Conservation (phyloP, 192 early-diverging fungal genomes). For the Coemansia sp. region DNA sequence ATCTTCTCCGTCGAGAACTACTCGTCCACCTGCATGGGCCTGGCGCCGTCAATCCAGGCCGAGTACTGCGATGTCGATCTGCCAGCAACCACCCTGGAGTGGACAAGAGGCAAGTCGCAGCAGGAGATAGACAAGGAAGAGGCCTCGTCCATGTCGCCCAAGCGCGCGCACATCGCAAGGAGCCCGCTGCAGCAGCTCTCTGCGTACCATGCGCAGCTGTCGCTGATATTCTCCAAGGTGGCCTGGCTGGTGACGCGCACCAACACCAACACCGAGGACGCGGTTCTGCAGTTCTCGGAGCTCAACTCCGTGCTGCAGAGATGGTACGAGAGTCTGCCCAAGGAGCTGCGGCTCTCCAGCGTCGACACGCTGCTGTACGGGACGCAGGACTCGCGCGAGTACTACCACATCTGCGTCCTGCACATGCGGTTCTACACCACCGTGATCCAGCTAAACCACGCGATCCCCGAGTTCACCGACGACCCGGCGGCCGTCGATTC, state of each 20-base stretch:
- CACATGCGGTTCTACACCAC: slow-evolving; percentile 52
- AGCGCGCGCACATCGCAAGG: slow-evolving; percentile 26
- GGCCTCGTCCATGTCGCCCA: slow-evolving; percentile 12
- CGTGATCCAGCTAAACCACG: slow-evolving; percentile 55
- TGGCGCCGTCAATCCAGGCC: slow-evolving; percentile 55
- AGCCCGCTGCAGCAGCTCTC: slow-evolving; percentile 42
- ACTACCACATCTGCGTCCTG: slow-evolving; percentile 46
- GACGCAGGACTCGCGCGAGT: slow-evolving; percentile 31
- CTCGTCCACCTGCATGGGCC: slow-evolving; percentile 48
- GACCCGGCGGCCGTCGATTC: slow-evolving; percentile 45
- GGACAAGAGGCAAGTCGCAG: slow-evolving; percentile 28
- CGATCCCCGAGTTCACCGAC: slow-evolving; percentile 53
- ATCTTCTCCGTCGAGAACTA: slow-evolving; percentile 55
- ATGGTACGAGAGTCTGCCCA: slow-evolving; percentile 56
- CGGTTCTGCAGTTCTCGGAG: slow-evolving; percentile 45
- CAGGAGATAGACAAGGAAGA: not conserved
- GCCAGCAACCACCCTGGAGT: slow-evolving; percentile 45
- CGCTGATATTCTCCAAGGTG: slow-evolving; percentile 55
- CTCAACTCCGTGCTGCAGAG: slow-evolving; percentile 53
- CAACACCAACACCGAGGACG: slow-evolving; percentile 30
- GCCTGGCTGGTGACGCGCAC: slow-evolving; percentile 55
- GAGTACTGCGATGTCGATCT: slow-evolving; percentile 51
- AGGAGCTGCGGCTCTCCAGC: slow-evolving; percentile 47
- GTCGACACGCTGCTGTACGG: slow-evolving; percentile 42
- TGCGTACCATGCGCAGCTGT: slow-evolving; percentile 53